phyloP scores from a whole-genome alignment of 441 rosid species.

The Erysimum cheiri region DNA sequence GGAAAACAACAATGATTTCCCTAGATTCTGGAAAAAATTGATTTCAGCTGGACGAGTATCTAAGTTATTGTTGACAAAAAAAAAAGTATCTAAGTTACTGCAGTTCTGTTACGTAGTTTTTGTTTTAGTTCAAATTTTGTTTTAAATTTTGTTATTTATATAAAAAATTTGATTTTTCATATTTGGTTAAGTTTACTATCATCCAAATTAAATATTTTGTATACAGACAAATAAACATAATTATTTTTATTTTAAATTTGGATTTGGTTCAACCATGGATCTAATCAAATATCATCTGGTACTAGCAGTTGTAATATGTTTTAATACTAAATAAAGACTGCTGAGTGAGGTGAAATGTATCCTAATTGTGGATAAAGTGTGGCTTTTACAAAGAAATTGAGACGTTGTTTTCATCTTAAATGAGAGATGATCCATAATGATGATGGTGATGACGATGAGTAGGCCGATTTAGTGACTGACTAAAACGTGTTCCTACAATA shows the following conservation, averaged over 20 bases:
- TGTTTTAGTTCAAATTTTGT: not conserved
- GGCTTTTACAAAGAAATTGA: constrained; percentile 10
- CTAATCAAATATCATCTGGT: not conserved
- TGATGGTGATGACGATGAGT: constrained; percentile 33
- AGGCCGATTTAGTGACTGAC: constrained; percentile 38
- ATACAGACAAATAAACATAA: not conserved
- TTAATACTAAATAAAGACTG: not conserved
- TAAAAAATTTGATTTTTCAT: not conserved
- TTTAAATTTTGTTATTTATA: not conserved
- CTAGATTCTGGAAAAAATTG: not conserved
- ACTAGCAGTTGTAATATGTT: not conserved
- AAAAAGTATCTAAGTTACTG: too few relatives aligned
- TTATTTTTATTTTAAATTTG: not conserved
- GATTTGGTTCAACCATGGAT: not conserved
- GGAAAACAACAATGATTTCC: constrained; percentile 10
- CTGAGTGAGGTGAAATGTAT: not conserved
- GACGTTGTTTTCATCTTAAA: constrained; percentile 15
- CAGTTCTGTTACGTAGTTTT: not conserved
- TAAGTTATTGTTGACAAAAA: too few relatives aligned
- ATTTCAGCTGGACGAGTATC: not conserved
- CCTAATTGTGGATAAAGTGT: constrained; percentile 5
- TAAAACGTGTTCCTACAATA: constrained; percentile 41
- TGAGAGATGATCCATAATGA: not conserved
- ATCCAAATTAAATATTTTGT: not conserved
- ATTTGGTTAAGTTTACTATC: not conserved